These are phyloP conservation scores for Fusarium fujikuroi DNA, from an alignment of 2,329 filamentous ascomycete species.

Conservation along the genomic window DNA sequence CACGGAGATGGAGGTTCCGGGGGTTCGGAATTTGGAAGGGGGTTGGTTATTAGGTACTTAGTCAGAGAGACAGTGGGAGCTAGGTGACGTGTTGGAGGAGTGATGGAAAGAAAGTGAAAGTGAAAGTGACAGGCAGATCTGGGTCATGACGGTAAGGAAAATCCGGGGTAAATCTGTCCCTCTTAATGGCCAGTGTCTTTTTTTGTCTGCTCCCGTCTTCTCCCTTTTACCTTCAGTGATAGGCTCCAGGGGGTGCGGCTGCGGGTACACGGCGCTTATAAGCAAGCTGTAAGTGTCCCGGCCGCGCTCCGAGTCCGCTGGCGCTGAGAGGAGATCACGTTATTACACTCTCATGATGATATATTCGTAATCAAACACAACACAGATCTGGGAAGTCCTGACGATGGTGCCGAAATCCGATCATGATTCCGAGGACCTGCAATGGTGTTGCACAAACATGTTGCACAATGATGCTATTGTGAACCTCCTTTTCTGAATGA, in stretches of 20 bases:
- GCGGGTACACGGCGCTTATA: conserved; percentile 25
- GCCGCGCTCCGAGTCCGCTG: conserved; percentile 27
- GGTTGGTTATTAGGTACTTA: not conserved
- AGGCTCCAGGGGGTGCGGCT: conserved; percentile 26
- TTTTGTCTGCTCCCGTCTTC: not conserved
- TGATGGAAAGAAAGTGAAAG: not conserved
- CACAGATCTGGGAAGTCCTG: not conserved
- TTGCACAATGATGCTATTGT: not conserved
- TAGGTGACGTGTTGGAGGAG: conserved; percentile 27
- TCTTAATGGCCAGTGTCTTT: conserved; percentile 24
- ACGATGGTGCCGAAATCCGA: not conserved
- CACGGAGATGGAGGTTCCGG: conserved; percentile 17
- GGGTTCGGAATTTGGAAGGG: conserved; percentile 17
- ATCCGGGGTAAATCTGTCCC: conserved; percentile 38
- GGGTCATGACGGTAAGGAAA: conserved; percentile 37
- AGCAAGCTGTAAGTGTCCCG: conserved; percentile 2
- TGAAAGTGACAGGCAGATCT: not conserved
- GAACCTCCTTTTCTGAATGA: conserved; percentile 11
- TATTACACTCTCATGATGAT: not conserved
- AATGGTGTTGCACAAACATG: conserved; percentile 3
- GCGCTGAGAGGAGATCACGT: conserved; percentile 6
- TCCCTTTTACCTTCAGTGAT: conserved; percentile 9
- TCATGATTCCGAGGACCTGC: not conserved
- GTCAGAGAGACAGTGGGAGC: not conserved
- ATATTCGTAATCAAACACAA: not conserved